Evolutionary conservation across 2,329 filamentous ascomycete genomes (phyloP).

Genomic region (Lachnellula arida): DNA sequence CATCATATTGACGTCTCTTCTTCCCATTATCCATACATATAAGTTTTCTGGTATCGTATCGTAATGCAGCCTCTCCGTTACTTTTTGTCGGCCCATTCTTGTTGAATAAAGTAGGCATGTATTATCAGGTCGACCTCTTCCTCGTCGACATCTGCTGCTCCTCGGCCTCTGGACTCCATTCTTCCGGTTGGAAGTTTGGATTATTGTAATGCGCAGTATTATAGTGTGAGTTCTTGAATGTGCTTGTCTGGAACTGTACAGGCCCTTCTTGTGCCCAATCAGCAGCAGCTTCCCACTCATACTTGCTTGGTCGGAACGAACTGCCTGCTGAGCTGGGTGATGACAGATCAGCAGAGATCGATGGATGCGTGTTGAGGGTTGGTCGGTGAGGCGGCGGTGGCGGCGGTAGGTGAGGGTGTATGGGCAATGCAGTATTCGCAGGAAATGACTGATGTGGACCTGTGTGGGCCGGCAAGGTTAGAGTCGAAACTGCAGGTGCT

Average conservation of each 20-base stretch:
- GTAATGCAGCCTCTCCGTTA: not conserved
- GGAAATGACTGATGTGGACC: conserved; percentile 15
- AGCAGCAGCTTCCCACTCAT: conserved; percentile 29
- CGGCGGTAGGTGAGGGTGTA: conserved; percentile 17
- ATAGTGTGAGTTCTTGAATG: conserved; percentile 63
- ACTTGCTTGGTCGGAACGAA: conserved; percentile 32
- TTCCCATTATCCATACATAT: not conserved
- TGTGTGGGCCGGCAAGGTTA: conserved; percentile 19
- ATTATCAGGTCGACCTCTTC: conserved; percentile 19
- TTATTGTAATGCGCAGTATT: conserved; percentile 65
- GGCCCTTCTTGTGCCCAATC: conserved; percentile 27
- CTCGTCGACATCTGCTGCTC: conserved; percentile 18
- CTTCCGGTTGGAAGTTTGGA: conserved; percentile 54
- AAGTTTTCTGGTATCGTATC: not conserved
- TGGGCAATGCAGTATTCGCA: conserved; percentile 16
- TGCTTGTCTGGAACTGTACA: conserved; percentile 41
- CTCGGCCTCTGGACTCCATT: conserved; percentile 37
- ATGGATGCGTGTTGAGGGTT: conserved; percentile 13
- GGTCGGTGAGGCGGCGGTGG: conserved; percentile 13
- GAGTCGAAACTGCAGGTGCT: conserved; percentile 15
- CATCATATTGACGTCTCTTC: not conserved
- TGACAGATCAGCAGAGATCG: conserved; percentile 16
- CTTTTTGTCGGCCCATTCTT: not conserved
- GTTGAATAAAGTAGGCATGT: not conserved
- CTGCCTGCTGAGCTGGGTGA: conserved; percentile 19